A percentile compares a stretch with the other conserved stretches of the same genome.
Conservation (phyloP, 148 eudicot species). For the Drosera capensis region DNA sequence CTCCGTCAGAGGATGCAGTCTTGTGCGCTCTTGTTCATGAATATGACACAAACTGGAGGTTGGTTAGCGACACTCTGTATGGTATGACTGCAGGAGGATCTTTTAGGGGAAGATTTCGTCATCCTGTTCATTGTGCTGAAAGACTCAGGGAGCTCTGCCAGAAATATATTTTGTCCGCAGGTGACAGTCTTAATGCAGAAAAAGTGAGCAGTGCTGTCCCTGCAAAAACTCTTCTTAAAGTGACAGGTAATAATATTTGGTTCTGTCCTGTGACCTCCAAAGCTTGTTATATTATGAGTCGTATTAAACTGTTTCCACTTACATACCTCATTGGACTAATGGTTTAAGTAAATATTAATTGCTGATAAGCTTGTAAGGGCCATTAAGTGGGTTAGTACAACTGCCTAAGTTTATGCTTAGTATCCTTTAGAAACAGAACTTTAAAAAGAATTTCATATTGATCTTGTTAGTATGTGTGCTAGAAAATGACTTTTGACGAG, state of each 20-base stretch:
- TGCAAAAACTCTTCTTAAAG: slow-evolving; percentile 62
- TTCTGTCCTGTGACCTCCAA: too few species aligned
- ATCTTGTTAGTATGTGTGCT: too few species aligned
- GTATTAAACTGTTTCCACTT: too few species aligned
- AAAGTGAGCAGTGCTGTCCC: slow-evolving; percentile 41
- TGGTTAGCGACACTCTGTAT: slow-evolving; percentile 72
- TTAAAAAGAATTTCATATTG: too few species aligned
- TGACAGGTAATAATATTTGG: slow-evolving; percentile 54
- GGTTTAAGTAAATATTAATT: too few species aligned
- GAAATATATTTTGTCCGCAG: slow-evolving; percentile 47
- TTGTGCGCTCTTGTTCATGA: slow-evolving; percentile 88
- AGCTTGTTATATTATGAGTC: too few species aligned
- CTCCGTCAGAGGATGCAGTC: slow-evolving; percentile 73
- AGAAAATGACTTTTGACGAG: too few species aligned
- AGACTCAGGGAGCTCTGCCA: slow-evolving; percentile 85
- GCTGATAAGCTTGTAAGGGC: too few species aligned
- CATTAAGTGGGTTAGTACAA: too few species aligned
- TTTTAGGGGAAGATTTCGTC: slow-evolving; percentile 79
- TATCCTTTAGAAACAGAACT: too few species aligned
- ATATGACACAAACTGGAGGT: slow-evolving; percentile 85
- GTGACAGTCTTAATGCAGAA: slow-evolving; percentile 45
- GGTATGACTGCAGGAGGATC: slow-evolving; percentile 79
- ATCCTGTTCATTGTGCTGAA: slow-evolving; percentile 84
- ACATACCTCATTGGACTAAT: too few species aligned
- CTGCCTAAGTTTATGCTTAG: too few species aligned